phyloP scores from a whole-genome alignment of 805 yeast genomes.

The Lachancea thermotolerans region DNA sequence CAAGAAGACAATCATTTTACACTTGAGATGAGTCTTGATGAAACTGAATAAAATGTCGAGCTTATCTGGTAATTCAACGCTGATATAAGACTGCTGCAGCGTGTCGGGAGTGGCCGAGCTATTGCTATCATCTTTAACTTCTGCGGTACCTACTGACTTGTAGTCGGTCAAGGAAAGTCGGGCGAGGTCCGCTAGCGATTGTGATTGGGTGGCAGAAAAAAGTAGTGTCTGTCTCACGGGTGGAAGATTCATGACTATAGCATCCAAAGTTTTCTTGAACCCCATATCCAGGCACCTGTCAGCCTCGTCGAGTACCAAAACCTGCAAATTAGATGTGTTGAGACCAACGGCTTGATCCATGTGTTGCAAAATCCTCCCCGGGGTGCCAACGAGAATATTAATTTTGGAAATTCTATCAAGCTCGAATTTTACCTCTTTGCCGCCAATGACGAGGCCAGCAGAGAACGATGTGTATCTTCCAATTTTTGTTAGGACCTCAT shows the following conservation, averaged over 20 bases:
- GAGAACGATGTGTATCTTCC: constrained; percentile 71
- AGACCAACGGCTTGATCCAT: constrained; percentile 83
- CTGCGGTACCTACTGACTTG: constrained; percentile 44
- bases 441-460: constrained; percentile 91
- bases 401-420: constrained; percentile 70
- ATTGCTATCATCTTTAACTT: constrained; percentile 44
- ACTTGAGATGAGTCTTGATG: constrained; percentile 71
- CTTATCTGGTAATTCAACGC: constrained; percentile 69
- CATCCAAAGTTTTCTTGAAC: constrained; percentile 74
- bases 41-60: constrained; percentile 82
- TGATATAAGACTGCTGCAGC: constrained; percentile 76
- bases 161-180: constrained; percentile 44
- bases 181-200: constrained; percentile 74
- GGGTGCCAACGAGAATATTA: constrained; percentile 84
- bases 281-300: constrained; percentile 94
- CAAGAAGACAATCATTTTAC: constrained; percentile 74
- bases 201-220: constrained; percentile 87
- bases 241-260: constrained; percentile 70
- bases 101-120: constrained; percentile 74
- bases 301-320: constrained; percentile 83
- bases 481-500: constrained; percentile 76
- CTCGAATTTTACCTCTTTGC: constrained; percentile 79
- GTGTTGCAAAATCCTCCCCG: constrained; percentile 85
- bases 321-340: constrained; percentile 66
- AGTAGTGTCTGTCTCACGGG: constrained; percentile 74